phyloP scores from a whole-genome alignment of 2,329 filamentous ascomycete genomes.

The Talaromyces albobiverticillius region DNA sequence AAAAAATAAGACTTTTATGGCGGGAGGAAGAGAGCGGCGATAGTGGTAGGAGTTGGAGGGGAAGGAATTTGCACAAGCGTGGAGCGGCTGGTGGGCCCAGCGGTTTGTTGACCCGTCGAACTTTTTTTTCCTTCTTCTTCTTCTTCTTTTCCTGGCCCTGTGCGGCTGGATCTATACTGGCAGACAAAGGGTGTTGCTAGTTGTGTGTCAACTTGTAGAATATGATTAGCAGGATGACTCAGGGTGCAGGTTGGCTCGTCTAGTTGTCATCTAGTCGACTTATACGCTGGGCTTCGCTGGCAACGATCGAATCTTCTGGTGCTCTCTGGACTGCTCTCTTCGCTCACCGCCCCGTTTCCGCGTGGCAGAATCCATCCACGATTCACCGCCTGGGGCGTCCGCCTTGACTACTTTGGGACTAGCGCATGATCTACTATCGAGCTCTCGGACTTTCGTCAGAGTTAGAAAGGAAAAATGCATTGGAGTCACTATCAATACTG shows the following conservation, averaged over 20 bases:
- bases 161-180: background rate
- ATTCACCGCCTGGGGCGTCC: background rate
- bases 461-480: no score
- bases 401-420: background rate
- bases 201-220: conserved; percentile 3
- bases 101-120: conserved; percentile 18
- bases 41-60: conserved; percentile 17
- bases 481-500: conserved; percentile 3
- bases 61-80: conserved; percentile 39
- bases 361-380: conserved; percentile 6
- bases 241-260: no score
- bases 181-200: background rate
- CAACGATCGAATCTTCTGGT: conserved; percentile 44
- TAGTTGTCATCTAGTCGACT: conserved; percentile 5
- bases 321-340: conserved; percentile 25
- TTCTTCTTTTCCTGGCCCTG: conserved; percentile 10
- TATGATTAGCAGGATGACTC: no score
- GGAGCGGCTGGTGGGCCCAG: conserved; percentile 30
- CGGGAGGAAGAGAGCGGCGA: background rate
- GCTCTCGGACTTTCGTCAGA: no score
- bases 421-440: no score
- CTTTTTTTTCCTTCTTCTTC: conserved; percentile 14
- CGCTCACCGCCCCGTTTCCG: conserved; percentile 10
- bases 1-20: conserved; percentile 2
- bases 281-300: background rate